A percentile compares a stretch with the other conserved stretches of the same genome.
These are phyloP conservation scores for Moelleriella libera DNA, from an alignment of 2,329 filamentous ascomycete genomes.

Conservation along the genomic window DNA sequence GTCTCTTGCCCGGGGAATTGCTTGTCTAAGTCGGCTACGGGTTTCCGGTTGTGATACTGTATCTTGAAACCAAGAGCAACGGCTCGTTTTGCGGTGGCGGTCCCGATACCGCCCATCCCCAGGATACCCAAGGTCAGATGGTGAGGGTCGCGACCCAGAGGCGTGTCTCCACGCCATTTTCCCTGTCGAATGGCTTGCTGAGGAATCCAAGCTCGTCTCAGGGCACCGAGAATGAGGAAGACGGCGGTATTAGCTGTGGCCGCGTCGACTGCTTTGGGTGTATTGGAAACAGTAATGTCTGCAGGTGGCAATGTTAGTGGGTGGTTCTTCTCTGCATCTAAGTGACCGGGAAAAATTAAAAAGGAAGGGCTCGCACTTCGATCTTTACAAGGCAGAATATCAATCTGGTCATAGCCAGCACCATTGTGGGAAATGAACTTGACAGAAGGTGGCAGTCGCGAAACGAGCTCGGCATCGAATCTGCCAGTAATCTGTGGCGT, in stretches of 20 bases:
- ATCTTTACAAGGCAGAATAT: conserved; percentile 44
- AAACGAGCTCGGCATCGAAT: conserved; percentile 47
- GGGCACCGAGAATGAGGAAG: conserved; percentile 55
- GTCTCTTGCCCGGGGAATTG: conserved; percentile 13
- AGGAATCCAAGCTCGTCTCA: conserved; percentile 49
- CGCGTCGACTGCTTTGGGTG: conserved; percentile 52
- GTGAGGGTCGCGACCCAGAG: conserved; percentile 49
- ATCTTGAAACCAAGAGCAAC: conserved; percentile 40
- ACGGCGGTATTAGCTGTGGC: conserved; percentile 58
- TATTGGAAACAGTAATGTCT: conserved; percentile 48
- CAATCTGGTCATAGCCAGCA: conserved; percentile 56
- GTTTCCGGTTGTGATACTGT: conserved; percentile 40
- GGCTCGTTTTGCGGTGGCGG: conserved; percentile 30
- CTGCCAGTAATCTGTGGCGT: conserved; percentile 36
- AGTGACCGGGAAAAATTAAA: no score
- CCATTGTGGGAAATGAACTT: conserved; percentile 27
- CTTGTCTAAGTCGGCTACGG: conserved; percentile 24
- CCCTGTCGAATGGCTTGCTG: conserved; percentile 44
- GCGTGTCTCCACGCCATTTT: conserved; percentile 38
- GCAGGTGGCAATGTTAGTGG: neutral
- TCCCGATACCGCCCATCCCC: conserved; percentile 46
- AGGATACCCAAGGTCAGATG: conserved; percentile 47
- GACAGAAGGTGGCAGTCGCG: conserved; percentile 23
- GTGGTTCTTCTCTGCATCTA: neutral
- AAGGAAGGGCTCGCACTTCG: conserved; percentile 2